These are phyloP conservation scores for Boletellus dicymbophilus DNA, from an alignment of 1,284 basidiomycete genomes.

Conservation along the genomic window DNA sequence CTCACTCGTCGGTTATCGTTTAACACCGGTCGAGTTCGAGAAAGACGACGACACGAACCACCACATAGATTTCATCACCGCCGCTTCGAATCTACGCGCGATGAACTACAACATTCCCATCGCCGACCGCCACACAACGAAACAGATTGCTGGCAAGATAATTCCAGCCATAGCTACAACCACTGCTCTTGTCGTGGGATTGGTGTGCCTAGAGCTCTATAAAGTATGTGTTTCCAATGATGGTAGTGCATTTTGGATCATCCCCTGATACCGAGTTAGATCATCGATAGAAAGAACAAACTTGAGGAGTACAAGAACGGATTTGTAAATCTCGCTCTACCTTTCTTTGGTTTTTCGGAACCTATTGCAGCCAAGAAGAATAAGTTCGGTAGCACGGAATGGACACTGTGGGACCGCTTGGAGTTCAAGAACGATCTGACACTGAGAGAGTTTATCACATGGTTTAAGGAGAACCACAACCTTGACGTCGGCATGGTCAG, in stretches of 20 bases:
- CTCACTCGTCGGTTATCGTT: constrained; percentile 91
- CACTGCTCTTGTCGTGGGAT: constrained; percentile 91
- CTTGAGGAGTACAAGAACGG: constrained; percentile 98
- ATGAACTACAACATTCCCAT: constrained; percentile 92
- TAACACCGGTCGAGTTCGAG: constrained; percentile 97
- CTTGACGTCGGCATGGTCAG: constrained; percentile 96
- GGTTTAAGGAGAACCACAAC: constrained; percentile 85
- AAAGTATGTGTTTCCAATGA: constrained; percentile 56
- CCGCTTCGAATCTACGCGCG: constrained; percentile 96
- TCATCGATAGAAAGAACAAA: constrained; percentile 94
- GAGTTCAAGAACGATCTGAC: constrained; percentile 91
- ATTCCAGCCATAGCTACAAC: constrained; percentile 99
- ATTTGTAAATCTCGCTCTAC: constrained; percentile 96
- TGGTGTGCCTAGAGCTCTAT: constrained; percentile 97
- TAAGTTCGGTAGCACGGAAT: constrained; percentile 87
- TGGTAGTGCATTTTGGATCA: neutral
- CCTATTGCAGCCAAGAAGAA: constrained; percentile 92
- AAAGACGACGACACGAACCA: constrained; percentile 99
- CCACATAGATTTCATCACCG: constrained; percentile 99
- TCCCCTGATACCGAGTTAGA: constrained; percentile 43
- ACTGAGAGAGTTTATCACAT: constrained; percentile 82
- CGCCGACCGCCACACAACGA: constrained; percentile 93
- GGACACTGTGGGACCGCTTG: constrained; percentile 99
- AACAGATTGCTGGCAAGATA: constrained; percentile 99
- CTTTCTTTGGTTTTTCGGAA: constrained; percentile 99